Evolutionary conservation across 768 basidiomycete genomes (phyloP).

Genomic region (Cystobasidium tubakii): DNA sequence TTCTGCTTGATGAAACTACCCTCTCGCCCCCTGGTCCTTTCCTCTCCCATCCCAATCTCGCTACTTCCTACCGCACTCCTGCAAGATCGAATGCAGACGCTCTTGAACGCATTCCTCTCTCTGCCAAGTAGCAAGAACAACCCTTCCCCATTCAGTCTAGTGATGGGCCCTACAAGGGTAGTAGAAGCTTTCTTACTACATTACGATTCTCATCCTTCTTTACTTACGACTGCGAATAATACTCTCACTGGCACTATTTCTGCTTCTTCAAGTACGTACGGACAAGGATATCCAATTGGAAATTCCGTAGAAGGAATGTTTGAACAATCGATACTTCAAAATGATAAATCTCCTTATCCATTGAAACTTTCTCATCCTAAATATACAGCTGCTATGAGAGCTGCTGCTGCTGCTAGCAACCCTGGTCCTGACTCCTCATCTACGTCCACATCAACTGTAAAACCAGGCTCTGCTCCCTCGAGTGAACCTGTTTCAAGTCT

Average conservation of each 20-base stretch:
- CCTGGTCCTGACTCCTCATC: background rate
- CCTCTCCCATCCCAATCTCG: conserved; percentile 24
- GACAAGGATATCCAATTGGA: background rate
- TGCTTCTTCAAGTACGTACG: background rate
- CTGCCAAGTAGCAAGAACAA: background rate
- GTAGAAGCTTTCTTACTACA: conserved; percentile 34
- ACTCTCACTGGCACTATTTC: background rate
- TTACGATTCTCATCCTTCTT: conserved; percentile 16
- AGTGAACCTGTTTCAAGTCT: background rate
- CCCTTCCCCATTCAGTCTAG: conserved; percentile 17
- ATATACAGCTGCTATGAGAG: conserved; percentile 12
- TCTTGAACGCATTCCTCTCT: conserved; percentile 11
- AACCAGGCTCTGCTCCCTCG: background rate
- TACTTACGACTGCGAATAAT: background rate
- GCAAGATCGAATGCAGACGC: conserved; percentile 13
- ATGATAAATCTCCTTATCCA: conserved; percentile 8
- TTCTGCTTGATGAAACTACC: conserved; percentile 34
- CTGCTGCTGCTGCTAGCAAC: background rate
- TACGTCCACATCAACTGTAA: background rate
- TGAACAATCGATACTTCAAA: conserved; percentile 1
- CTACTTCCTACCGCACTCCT: conserved; percentile 28
- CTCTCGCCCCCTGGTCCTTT: conserved; percentile 20
- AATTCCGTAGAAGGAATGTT: background rate
- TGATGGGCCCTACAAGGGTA: conserved; percentile 31
- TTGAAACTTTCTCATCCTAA: conserved; percentile 9